These are phyloP conservation scores for Cruciata laevipes DNA, from an alignment of 257 asterid genomes.

Conservation along the genomic window DNA sequence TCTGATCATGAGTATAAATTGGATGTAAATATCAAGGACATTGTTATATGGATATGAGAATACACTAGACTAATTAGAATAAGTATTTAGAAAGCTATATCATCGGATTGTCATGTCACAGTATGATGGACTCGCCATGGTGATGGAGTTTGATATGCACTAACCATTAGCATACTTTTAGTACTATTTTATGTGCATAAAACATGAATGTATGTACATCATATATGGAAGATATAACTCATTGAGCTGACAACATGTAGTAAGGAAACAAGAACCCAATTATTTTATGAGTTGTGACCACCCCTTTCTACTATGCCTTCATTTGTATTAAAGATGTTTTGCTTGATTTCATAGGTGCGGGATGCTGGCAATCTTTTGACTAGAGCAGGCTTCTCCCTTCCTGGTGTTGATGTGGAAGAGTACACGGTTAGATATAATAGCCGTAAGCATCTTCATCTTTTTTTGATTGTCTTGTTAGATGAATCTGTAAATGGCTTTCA, in stretches of 20 bases:
- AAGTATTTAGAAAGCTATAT: neutral
- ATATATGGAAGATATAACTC: neutral
- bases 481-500: neutral
- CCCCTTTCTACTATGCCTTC: neutral
- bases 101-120: neutral
- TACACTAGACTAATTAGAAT: neutral
- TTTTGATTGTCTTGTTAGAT: neutral
- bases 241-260: neutral
- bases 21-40: neutral
- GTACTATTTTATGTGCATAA: neutral
- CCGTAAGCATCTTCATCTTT: conserved; percentile 37
- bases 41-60: neutral
- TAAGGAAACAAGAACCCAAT: neutral
- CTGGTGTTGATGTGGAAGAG: conserved; percentile 95
- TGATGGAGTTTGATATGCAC: neutral
- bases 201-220: neutral
- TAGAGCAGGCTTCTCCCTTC: conserved; percentile 89
- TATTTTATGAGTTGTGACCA: neutral
- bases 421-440: conserved; percentile 73
- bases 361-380: conserved; percentile 98
- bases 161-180: no score
- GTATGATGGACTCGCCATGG: neutral
- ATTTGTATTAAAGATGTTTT: neutral
- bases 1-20: neutral
- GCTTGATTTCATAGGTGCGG: conserved; percentile 59